Percentiles rank a stretch among this genome's conserved stretches.
Evolutionary conservation across 768 basidiomycete genomes (phyloP).

Genomic region (Xerocomellus intermedius): DNA sequence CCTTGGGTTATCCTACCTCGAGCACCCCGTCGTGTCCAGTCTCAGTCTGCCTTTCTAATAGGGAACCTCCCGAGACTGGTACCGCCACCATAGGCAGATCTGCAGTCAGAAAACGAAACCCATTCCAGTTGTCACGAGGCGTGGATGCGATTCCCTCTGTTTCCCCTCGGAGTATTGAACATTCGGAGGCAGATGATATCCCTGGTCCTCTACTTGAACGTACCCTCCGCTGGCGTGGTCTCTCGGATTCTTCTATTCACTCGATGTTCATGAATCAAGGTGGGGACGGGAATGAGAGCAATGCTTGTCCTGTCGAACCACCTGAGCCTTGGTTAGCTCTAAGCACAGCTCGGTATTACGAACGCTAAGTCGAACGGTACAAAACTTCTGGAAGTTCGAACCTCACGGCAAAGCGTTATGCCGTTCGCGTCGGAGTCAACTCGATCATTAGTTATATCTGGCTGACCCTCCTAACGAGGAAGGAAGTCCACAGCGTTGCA

Average conservation of each 20-base stretch:
- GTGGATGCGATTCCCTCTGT: slow-evolving; percentile 65
- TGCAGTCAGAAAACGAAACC: slow-evolving; percentile 12
- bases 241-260: slow-evolving; percentile 92
- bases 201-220: slow-evolving; percentile 60
- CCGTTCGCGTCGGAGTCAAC: too few species aligned
- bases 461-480: too few species aligned
- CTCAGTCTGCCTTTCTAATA: slow-evolving; percentile 27
- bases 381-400: slow-evolving; percentile 26
- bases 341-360: slow-evolving; percentile 51
- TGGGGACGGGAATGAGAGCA: slow-evolving; percentile 27
- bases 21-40: slow-evolving; percentile 33
- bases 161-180: slow-evolving; percentile 24
- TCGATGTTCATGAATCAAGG: slow-evolving; percentile 71
- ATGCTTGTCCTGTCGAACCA: neutral
- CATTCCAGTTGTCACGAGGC: slow-evolving; percentile 51
- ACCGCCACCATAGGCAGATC: slow-evolving; percentile 20
- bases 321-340: slow-evolving; percentile 36
- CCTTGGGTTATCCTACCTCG: slow-evolving; percentile 72
- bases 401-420: too few species aligned
- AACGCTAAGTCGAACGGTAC: slow-evolving; percentile 52
- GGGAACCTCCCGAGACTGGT: slow-evolving; percentile 13
- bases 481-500: too few species aligned
- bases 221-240: slow-evolving; percentile 70
- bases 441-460: too few species aligned
- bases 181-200: slow-evolving; percentile 41